These are phyloP conservation scores for Colletotrichum lindemuthianum DNA, from an alignment of 2,329 filamentous ascomycete species.

Conservation along the genomic window DNA sequence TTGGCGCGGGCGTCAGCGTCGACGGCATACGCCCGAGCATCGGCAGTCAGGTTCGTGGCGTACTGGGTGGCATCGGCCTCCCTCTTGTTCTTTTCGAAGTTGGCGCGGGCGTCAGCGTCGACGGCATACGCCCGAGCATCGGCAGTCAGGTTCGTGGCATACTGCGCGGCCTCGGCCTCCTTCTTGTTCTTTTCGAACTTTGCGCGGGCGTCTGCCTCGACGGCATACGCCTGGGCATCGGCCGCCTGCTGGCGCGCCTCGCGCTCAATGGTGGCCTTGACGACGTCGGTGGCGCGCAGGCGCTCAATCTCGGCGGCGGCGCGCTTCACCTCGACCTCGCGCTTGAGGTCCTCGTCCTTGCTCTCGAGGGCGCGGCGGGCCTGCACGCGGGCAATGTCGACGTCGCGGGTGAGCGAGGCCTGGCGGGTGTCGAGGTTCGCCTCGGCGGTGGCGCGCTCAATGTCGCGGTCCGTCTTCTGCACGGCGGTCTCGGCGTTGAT, in stretches of 20 bases:
- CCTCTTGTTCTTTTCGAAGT: no score
- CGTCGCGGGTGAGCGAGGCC: slow-evolving; percentile 76
- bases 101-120: no score
- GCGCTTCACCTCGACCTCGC: slow-evolving; percentile 79
- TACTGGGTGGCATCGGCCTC: no score
- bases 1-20: no score
- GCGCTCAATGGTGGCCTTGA: slow-evolving; percentile 76
- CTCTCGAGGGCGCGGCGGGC: slow-evolving; percentile 78
- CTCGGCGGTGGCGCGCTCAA: slow-evolving; percentile 82
- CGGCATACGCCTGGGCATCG: slow-evolving; percentile 63
- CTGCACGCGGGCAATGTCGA: slow-evolving; percentile 79
- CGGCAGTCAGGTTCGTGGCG: slow-evolving; percentile 42
- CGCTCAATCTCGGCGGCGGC: slow-evolving; percentile 84
- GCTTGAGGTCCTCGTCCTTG: slow-evolving; percentile 83
- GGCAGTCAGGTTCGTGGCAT: slow-evolving; percentile 52
- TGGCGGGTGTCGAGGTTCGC: slow-evolving; percentile 78
- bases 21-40: no score
- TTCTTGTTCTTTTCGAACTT: slow-evolving; percentile 53
- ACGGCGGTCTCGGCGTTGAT: slow-evolving; percentile 89
- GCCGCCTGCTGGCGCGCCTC: slow-evolving; percentile 76
- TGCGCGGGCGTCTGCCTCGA: slow-evolving; percentile 59
- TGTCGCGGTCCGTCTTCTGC: slow-evolving; percentile 84
- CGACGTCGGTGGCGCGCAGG: slow-evolving; percentile 80
- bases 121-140: no score
- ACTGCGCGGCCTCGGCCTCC: slow-evolving; percentile 52